Conservation (phyloP, 345 rosid genomes). For the Bruguiera sexangula region DNA sequence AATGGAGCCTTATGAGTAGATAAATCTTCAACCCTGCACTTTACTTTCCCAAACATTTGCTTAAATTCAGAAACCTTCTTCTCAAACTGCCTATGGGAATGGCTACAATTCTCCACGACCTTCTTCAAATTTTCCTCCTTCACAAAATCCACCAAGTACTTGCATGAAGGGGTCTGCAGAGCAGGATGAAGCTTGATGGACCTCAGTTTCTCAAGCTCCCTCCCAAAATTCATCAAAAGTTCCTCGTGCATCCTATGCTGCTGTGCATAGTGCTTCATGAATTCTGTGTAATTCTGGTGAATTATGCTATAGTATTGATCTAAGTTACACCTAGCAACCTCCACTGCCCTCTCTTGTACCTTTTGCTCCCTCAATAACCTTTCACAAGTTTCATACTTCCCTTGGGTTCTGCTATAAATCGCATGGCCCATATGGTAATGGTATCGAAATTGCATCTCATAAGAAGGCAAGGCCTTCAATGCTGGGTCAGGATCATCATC, state of each 20-base stretch:
- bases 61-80: conserved; percentile 76
- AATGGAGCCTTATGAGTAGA: conserved; percentile 49
- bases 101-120: conserved; percentile 61
- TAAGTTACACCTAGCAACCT: conserved; percentile 73
- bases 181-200: conserved; percentile 68
- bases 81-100: conserved; percentile 84
- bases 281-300: conserved; percentile 66
- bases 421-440: conserved; percentile 64
- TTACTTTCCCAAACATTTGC: conserved; percentile 73
- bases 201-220: conserved; percentile 79
- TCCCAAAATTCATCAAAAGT: conserved; percentile 59
- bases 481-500: conserved; percentile 93
- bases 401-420: conserved; percentile 54
- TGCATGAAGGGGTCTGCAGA: conserved; percentile 52
- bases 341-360: conserved; percentile 90
- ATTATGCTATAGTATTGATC: conserved; percentile 80
- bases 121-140: conserved; percentile 81
- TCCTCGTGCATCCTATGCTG: conserved; percentile 76
- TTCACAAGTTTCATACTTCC: conserved; percentile 51
- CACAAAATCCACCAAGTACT: conserved; percentile 71
- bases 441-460: conserved; percentile 79
- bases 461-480: conserved; percentile 85
- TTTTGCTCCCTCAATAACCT: conserved; percentile 74
- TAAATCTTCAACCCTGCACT: conserved; percentile 70
- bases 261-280: conserved; percentile 77